Evolutionary conservation across 225 moss, liverwort and hornwort species (phyloP), one percentile per base, ranked within the genome.

Genomic region (Sphagnum contortum): DNA sequence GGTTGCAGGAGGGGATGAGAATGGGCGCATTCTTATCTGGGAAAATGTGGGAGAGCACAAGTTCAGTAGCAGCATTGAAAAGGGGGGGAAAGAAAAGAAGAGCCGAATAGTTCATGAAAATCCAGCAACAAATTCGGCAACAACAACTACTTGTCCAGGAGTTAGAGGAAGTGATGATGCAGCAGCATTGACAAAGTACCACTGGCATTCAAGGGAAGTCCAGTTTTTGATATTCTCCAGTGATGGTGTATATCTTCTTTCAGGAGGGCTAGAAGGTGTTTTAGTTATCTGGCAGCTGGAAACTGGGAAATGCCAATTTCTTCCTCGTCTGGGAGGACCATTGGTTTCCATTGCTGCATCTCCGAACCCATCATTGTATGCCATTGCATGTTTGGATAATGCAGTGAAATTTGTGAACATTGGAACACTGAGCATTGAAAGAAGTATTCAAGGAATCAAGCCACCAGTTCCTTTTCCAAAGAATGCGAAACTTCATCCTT

Each of bases 201-300:
- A 93, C 66, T 99, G 98, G 98, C 98, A 99, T 72, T 75, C 98
- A 2, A 65, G 66, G 50, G 86, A 81, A 69, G 91, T 99, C 70
- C 78, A 73, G 50, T 80, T 80, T 46, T 79, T 99, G 9, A n/a
- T 81, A 3, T 99, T 89, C 64, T 91, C 98, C 14, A 58, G 72
- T 3, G 98, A 99, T 59, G 98, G 98, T 58, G 83, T 79, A 14
- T 91, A 91, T 58, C 73, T 99, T 3, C 76, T 99, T 9, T 99
- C 98, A 29, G 96, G 96, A 64, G 98, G 93, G 49, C 57, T 75
- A 48, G 98, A 99, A 78, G 84, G 82, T 57, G 90, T 91, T 52
- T 80, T 99, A 51, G 93, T 99, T 4, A 66, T 93, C 59, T 99
- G 98, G 98, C 98, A 99, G 75, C 61, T 85, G 56, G 93, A 91